These are phyloP conservation scores for Suillus lakei DNA, from an alignment of 768 basidiomycete species.

Conservation along the genomic window DNA sequence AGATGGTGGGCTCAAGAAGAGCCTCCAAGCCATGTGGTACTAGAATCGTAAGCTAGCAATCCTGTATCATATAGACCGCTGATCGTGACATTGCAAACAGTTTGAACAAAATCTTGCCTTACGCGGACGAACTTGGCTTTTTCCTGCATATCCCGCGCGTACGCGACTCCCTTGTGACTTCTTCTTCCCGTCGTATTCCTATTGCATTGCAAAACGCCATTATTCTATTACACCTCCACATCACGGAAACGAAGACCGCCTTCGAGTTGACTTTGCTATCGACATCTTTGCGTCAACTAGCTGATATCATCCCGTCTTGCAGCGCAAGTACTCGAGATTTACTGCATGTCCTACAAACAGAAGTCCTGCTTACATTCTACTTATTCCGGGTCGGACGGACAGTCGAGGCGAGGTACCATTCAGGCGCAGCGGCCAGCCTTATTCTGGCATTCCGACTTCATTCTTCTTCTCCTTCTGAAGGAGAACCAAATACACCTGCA, in stretches of 20 bases:
- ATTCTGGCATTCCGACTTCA: conserved; percentile 54
- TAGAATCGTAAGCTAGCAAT: conserved; percentile 35
- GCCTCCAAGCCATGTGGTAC: conserved; percentile 36
- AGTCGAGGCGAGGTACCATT: conserved; percentile 64
- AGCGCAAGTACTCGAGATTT: conserved; percentile 41
- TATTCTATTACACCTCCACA: conserved; percentile 57
- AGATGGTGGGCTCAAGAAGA: conserved; percentile 23
- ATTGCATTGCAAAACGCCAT: conserved; percentile 54
- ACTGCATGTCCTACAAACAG: conserved; percentile 61
- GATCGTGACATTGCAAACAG: conserved; percentile 15
- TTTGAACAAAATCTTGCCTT: conserved; percentile 50
- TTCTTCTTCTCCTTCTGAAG: conserved; percentile 16
- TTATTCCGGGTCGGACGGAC: conserved; percentile 63
- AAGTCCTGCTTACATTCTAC: conserved; percentile 69
- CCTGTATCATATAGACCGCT: background rate
- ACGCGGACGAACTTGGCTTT: conserved; percentile 65
- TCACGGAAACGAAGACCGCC: conserved; percentile 48
- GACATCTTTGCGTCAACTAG: conserved; percentile 51
- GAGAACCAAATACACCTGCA: background rate
- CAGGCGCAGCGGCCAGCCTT: conserved; percentile 51
- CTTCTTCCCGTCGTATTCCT: conserved; percentile 42
- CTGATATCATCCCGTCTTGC: conserved; percentile 47
- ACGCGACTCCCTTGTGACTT: conserved; percentile 38
- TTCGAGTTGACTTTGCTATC: conserved; percentile 52
- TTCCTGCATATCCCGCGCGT: conserved; percentile 63